phyloP scores from a whole-genome alignment of 2,329 filamentous ascomycete genomes.

The Lachnellula suecica region DNA sequence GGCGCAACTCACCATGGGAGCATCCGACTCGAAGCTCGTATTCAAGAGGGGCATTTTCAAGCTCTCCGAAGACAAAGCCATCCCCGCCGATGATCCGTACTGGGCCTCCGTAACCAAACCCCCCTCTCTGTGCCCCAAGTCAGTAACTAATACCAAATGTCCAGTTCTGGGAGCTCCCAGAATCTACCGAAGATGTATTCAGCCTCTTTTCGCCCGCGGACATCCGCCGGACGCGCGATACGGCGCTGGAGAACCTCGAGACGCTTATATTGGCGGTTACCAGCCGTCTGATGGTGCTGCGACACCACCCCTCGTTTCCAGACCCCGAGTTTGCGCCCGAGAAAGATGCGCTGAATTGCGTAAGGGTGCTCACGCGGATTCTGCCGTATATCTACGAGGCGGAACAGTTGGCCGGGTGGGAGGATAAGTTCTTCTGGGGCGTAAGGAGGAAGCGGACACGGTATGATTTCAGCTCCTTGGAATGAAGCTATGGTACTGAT shows the following conservation, averaged over 20 bases:
- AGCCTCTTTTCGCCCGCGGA: conserved; percentile 88
- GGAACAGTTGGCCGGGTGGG: conserved; percentile 80
- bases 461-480: conserved; percentile 15
- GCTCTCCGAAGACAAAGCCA: conserved; percentile 86
- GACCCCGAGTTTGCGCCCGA: conserved; percentile 81
- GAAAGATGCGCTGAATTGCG: conserved; percentile 89
- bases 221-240: conserved; percentile 84
- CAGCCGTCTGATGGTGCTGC: conserved; percentile 77
- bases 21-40: conserved; percentile 96
- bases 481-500: conserved; percentile 17
- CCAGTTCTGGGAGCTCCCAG: conserved; percentile 96
- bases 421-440: conserved; percentile 91
- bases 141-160: conserved; percentile 10
- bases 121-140: background rate
- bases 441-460: conserved; percentile 67
- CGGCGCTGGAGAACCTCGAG: conserved; percentile 83
- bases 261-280: conserved; percentile 82
- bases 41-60: conserved; percentile 99
- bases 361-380: conserved; percentile 84
- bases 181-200: conserved; percentile 94
- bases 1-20: conserved; percentile 66
- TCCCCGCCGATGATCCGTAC: conserved; percentile 84
- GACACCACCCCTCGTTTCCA: conserved; percentile 88
- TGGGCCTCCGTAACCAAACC: conserved; percentile 73
- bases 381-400: conserved; percentile 91